Evolutionary conservation across 768 basidiomycete species (phyloP).

Genomic region (Paxillus ammoniavirescens): DNA sequence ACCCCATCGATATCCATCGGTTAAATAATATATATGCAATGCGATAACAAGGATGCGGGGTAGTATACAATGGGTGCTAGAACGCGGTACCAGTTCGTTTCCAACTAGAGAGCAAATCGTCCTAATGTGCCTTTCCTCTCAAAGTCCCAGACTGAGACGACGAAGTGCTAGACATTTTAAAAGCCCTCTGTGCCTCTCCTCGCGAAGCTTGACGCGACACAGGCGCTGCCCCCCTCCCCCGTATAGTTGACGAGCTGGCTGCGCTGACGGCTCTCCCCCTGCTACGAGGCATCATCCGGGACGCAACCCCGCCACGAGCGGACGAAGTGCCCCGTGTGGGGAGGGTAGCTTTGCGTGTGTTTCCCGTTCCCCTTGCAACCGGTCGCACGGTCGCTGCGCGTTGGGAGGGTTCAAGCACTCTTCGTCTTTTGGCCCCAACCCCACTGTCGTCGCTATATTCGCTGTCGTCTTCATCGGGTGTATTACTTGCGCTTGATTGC

Average conservation of each 20-base stretch:
- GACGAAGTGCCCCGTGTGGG: slow-evolving; percentile 8
- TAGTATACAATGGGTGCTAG: slow-evolving; percentile 25
- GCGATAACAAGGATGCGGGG: slow-evolving; percentile 5
- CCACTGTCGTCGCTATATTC: slow-evolving; percentile 8
- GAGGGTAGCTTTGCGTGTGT: slow-evolving; percentile 12
- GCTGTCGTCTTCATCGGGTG: slow-evolving; percentile 16
- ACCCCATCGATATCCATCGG: neutral
- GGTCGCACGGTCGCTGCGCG: slow-evolving; percentile 29
- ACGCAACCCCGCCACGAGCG: slow-evolving; percentile 8
- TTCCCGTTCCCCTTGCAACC: slow-evolving; percentile 8
- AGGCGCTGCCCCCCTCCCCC: slow-evolving; percentile 11
- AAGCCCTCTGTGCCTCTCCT: slow-evolving; percentile 10
- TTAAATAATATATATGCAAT: slow-evolving; percentile 8
- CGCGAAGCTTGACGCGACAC: slow-evolving; percentile 9
- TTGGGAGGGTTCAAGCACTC: slow-evolving; percentile 22
- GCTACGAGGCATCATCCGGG: slow-evolving; percentile 9
- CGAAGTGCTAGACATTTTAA: slow-evolving; percentile 22
- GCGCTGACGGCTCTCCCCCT: slow-evolving; percentile 11
- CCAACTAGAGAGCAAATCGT: neutral
- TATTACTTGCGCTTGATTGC: slow-evolving; percentile 22
- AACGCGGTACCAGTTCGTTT: neutral
- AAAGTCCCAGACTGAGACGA: slow-evolving; percentile 27
- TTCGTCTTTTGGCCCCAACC: slow-evolving; percentile 24
- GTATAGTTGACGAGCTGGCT: slow-evolving; percentile 7
- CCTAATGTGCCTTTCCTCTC: slow-evolving; percentile 17